These are phyloP conservation scores for Alternaria angustiovoidea DNA, from an alignment of 2,329 filamentous ascomycete genomes.

Conservation along the genomic window DNA sequence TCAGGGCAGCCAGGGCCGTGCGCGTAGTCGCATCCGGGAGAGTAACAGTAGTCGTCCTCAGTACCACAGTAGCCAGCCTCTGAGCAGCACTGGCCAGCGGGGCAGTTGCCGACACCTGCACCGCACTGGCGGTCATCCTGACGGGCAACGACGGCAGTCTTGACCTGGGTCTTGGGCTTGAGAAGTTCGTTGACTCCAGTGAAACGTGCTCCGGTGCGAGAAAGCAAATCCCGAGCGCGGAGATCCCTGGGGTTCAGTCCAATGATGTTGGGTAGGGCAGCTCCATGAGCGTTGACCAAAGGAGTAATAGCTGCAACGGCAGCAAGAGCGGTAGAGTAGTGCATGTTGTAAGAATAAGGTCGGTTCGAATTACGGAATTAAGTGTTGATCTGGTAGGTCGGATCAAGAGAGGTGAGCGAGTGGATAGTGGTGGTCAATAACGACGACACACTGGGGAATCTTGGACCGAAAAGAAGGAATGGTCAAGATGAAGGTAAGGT, in stretches of 20 bases:
- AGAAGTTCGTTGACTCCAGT: constrained; percentile 30
- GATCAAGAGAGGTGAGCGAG: constrained; percentile 35
- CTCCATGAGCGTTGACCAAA: constrained; percentile 43
- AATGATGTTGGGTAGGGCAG: constrained; percentile 42
- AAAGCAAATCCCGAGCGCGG: constrained; percentile 45
- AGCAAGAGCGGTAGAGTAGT: constrained; percentile 43
- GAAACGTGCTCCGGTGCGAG: constrained; percentile 36
- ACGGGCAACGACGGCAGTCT: constrained; percentile 32
- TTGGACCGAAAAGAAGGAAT: constrained; percentile 27
- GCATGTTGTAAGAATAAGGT: constrained; percentile 35
- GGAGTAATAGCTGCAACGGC: constrained; percentile 40
- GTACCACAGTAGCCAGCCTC: constrained; percentile 59
- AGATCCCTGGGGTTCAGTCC: constrained; percentile 47
- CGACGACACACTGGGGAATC: constrained; percentile 40
- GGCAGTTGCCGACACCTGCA: constrained; percentile 38
- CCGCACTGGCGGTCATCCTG: constrained; percentile 49
- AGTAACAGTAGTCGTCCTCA: constrained; percentile 64
- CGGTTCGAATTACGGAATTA: constrained; percentile 38
- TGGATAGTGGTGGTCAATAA: constrained; percentile 39
- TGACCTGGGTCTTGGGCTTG: constrained; percentile 15
- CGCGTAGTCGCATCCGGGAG: constrained; percentile 68
- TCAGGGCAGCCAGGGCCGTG: constrained; percentile 70
- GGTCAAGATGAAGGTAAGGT: constrained; percentile 22
- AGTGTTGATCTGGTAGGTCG: constrained; percentile 9
- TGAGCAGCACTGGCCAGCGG: constrained; percentile 48